Percentiles rank a stretch among this genome's conserved stretches.
Conservation (phyloP, 2,329 filamentous ascomycete species). For the Aspergillus clavatus region DNA sequence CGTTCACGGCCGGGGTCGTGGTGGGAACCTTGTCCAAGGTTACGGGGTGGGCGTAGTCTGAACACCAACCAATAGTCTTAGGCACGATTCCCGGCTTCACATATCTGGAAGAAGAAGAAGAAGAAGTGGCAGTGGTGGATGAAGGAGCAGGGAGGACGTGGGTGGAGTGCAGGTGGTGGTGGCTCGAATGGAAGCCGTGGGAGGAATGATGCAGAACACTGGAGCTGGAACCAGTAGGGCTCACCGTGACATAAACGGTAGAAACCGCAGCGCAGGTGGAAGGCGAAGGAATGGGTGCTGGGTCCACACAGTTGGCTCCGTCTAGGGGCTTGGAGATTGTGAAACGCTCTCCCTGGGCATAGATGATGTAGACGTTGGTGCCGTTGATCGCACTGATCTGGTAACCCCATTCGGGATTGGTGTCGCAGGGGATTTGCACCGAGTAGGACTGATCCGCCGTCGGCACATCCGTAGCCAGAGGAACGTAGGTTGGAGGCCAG, state of each 20-base stretch:
- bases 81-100: constrained; percentile 22
- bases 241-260: constrained; percentile 23
- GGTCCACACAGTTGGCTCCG: constrained; percentile 25
- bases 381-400: constrained; percentile 46
- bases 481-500: constrained; percentile 41
- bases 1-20: constrained; percentile 1
- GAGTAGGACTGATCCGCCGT: constrained; percentile 27
- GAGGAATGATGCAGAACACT: constrained; percentile 9
- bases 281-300: constrained; percentile 11
- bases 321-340: constrained; percentile 19
- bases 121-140: constrained; percentile 8
- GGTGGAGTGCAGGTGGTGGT: no score
- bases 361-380: constrained; percentile 44
- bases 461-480: constrained; percentile 34
- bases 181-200: no score
- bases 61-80: constrained; percentile 24
- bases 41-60: constrained; percentile 24
- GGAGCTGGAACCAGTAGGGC: constrained; percentile 17
- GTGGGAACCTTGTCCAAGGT: constrained; percentile 16
- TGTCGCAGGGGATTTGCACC: constrained; percentile 39
- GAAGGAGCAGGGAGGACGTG: constrained; percentile 12
- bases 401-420: constrained; percentile 35
- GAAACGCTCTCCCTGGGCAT: constrained; percentile 41
- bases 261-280: constrained; percentile 14
- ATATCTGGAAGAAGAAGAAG: constrained; percentile 9